A percentile compares a stretch with the other conserved stretches of the same genome.
Conservation (phyloP, 31 red algal genomes). For the Odonthalia washingtoniensis region DNA sequence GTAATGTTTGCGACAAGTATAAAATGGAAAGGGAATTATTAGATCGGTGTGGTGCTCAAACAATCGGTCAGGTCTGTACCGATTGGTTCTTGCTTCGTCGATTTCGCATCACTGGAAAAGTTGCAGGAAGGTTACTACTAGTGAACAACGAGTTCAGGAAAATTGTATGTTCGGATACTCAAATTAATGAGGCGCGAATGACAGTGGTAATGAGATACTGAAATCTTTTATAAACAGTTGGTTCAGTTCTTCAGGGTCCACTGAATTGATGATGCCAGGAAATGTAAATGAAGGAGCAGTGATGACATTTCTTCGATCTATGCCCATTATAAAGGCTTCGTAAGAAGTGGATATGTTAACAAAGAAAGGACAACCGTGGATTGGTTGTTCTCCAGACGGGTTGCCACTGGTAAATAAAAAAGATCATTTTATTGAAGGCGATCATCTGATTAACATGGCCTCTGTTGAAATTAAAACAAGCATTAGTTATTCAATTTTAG, state of each 20-base stretch:
- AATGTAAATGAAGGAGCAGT: constrained; percentile 7
- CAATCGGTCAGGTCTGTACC: background rate
- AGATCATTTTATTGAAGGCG: background rate
- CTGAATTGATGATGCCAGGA: background rate
- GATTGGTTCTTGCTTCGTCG: constrained; percentile 10
- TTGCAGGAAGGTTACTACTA: background rate
- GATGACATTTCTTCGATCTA: background rate
- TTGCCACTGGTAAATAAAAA: background rate
- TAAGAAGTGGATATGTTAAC: background rate
- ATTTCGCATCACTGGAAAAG: constrained; percentile 17
- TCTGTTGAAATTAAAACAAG: constrained; percentile 14
- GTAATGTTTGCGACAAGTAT: background rate
- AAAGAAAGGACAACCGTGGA: too few species aligned
- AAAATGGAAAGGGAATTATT: background rate
- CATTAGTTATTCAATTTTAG: background rate
- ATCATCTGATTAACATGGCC: background rate
- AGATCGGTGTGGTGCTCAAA: background rate
- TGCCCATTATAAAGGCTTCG: background rate
- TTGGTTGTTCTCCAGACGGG: constrained; percentile 20
- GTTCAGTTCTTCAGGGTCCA: constrained; percentile 25
- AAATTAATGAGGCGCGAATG: background rate
- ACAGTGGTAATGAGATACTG: background rate
- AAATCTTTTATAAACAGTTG: background rate
- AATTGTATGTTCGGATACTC: background rate
- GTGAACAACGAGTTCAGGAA: background rate